Evolutionary conservation across 805 yeast genomes (phyloP), one percentile per base, ranked within the genome.

Genomic region (Nakazawaea ambrosiae): DNA sequence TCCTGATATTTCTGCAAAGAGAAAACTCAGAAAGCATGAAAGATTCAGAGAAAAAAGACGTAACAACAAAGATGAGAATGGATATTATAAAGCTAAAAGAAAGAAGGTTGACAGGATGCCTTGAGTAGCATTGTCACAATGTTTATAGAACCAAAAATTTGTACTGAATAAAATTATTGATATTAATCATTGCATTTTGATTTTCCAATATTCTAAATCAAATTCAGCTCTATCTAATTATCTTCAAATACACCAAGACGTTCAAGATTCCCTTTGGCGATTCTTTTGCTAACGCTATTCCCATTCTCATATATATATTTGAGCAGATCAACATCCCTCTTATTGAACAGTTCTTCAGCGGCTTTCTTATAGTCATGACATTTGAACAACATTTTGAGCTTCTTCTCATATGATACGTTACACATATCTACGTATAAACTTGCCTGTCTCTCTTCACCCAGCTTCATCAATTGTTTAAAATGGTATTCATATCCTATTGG

Each of bases 1-100:
- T 4, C 97, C 97, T 1, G 95, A 82, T 12, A 60, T 73, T 29
- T 80, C 86, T n/a, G 92, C 96, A 2, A 73, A 70, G 46, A 75
- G 84, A 57, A 85, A 82, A 61, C 52, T 85, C 50, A 80, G 68
- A 59, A 85, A 83, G 56, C 94, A 89, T 61, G 75, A 69, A 27
- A 73, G 80, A 49, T 70, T 74, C 20, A 76, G 89, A 55, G 92
- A 83, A 45, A 84, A 81, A 66, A 73, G 96, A 57, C 81, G 73
- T 53, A 75, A 68, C 35, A 77, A 73, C 36, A 82, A 75, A 55
- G 94, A 85, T 52, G 89, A 74, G 22, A 81, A 74, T 53, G 95
- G 95, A 0, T 76, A 64, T 47, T 84, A 82, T 49, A 82, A 73
- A 46, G 65, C 78, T 11, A 84, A 78, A 55, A 77, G 71, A 52